Evolutionary conservation across 805 yeast genomes (phyloP).

Genomic region (Candida quercuum): DNA sequence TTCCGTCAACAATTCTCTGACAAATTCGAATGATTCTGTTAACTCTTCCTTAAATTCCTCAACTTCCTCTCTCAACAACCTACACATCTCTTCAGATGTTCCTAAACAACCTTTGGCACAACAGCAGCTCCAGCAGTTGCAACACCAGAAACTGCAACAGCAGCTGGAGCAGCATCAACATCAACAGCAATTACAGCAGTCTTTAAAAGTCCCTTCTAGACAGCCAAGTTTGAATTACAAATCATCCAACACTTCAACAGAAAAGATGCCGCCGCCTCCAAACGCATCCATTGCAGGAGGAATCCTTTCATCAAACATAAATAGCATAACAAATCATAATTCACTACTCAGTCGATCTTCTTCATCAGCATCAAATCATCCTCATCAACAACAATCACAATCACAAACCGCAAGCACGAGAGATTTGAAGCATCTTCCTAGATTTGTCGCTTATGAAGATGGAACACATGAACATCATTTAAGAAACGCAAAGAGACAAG

Average conservation of each 20-base stretch:
- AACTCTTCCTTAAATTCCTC: slow-evolving; percentile 3
- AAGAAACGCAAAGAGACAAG: slow-evolving; percentile 71
- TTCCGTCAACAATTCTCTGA: neutral
- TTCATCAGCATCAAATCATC: slow-evolving; percentile 15
- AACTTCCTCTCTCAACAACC: no score
- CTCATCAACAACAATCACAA: neutral
- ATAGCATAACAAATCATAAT: neutral
- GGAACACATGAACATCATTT: slow-evolving; percentile 81
- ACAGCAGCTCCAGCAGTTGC: no score
- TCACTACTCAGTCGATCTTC: slow-evolving; percentile 16
- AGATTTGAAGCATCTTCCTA: slow-evolving; percentile 13
- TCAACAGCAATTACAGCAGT: neutral
- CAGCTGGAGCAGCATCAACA: neutral
- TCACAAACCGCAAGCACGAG: slow-evolving; percentile 1
- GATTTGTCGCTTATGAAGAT: slow-evolving; percentile 56
- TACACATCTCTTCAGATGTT: no score
- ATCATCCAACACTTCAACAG: slow-evolving; percentile 4
- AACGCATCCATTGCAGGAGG: slow-evolving; percentile 3
- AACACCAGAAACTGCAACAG: no score
- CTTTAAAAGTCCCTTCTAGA: neutral
- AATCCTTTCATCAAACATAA: slow-evolving; percentile 1
- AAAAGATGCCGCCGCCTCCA: slow-evolving; percentile 9
- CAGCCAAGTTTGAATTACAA: neutral
- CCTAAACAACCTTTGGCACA: no score
- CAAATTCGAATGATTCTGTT: no score